phyloP scores from a whole-genome alignment of 1,284 basidiomycete species.

The Nidula niveotomentosa region DNA sequence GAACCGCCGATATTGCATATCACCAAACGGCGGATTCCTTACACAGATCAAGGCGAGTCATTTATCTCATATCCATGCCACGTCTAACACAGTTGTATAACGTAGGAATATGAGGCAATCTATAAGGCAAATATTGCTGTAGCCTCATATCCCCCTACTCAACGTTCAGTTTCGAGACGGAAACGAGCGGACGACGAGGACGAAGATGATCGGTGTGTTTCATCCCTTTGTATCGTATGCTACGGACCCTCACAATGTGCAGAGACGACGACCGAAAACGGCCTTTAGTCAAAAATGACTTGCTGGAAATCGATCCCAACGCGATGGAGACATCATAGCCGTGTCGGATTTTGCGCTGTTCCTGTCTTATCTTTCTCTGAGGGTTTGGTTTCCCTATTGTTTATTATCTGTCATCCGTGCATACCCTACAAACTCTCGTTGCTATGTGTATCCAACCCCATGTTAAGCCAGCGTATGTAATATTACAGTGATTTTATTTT shows the following conservation, averaged over 20 bases:
- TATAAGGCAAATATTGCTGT: slow-evolving; percentile 75
- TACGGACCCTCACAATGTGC: slow-evolving; percentile 8
- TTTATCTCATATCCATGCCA: slow-evolving; percentile 1
- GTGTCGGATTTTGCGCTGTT: neutral
- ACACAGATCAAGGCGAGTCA: slow-evolving; percentile 79
- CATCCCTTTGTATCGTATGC: slow-evolving; percentile 5
- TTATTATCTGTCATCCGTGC: slow-evolving; percentile 1
- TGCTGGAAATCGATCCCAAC: slow-evolving; percentile 37
- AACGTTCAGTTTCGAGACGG: slow-evolving; percentile 49
- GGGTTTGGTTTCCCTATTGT: slow-evolving; percentile 9
- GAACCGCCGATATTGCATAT: slow-evolving; percentile 88
- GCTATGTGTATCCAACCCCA: neutral
- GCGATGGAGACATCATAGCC: slow-evolving; percentile 48
- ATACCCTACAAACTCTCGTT: slow-evolving; percentile 7
- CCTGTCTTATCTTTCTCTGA: neutral
- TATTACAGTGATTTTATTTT: slow-evolving; percentile 73
- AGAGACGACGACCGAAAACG: slow-evolving; percentile 58
- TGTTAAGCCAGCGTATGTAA: slow-evolving; percentile 6
- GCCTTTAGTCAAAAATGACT: slow-evolving; percentile 31
- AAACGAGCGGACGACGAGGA: slow-evolving; percentile 70
- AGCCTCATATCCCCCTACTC: slow-evolving; percentile 47
- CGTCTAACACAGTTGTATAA: neutral
- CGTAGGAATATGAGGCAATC: slow-evolving; percentile 87
- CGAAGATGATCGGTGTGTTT: slow-evolving; percentile 46
- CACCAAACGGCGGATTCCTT: slow-evolving; percentile 84